These are phyloP conservation scores for Saitozyma sp. DNA, from an alignment of 768 basidiomycete species.

Conservation along the genomic window DNA sequence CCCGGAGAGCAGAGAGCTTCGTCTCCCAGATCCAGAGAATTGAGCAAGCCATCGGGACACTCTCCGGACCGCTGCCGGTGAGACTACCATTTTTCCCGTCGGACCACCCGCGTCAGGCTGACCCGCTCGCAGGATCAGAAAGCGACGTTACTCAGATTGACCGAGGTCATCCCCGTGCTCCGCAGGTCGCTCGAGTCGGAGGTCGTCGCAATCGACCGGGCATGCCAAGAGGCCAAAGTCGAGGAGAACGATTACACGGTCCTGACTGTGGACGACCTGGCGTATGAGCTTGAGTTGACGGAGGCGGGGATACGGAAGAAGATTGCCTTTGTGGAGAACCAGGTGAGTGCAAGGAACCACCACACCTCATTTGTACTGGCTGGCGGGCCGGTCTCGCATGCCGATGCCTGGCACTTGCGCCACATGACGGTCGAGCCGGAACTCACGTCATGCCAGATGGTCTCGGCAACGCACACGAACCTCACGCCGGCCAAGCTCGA, in stretches of 20 bases:
- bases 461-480: conserved; percentile 90
- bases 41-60: conserved; percentile 43
- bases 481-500: conserved; percentile 93
- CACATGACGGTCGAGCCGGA: not conserved
- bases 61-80: conserved; percentile 42
- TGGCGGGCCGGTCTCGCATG: too few species aligned
- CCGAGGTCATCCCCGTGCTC: conserved; percentile 60
- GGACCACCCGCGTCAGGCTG: conserved; percentile 1
- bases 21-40: conserved; percentile 38
- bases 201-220: conserved; percentile 68
- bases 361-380: too few species aligned
- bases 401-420: not conserved
- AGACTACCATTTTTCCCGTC: conserved; percentile 6
- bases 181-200: conserved; percentile 56
- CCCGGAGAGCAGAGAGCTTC: conserved; percentile 46
- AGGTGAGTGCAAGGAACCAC: conserved; percentile 58
- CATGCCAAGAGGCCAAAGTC: conserved; percentile 81
- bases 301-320: conserved; percentile 80
- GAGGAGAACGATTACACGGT: conserved; percentile 97
- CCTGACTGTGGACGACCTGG: conserved; percentile 81
- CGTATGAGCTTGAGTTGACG: conserved; percentile 82
- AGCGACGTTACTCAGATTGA: conserved; percentile 56
- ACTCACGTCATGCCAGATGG: conserved; percentile 62
- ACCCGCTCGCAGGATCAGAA: conserved; percentile 67
- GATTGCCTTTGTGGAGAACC: conserved; percentile 94